Percentiles rank a stretch among this genome's conserved stretches.
These are phyloP conservation scores for Areca catechu DNA, from an alignment of 176 grass and related monocot genomes.

Conservation along the genomic window DNA sequence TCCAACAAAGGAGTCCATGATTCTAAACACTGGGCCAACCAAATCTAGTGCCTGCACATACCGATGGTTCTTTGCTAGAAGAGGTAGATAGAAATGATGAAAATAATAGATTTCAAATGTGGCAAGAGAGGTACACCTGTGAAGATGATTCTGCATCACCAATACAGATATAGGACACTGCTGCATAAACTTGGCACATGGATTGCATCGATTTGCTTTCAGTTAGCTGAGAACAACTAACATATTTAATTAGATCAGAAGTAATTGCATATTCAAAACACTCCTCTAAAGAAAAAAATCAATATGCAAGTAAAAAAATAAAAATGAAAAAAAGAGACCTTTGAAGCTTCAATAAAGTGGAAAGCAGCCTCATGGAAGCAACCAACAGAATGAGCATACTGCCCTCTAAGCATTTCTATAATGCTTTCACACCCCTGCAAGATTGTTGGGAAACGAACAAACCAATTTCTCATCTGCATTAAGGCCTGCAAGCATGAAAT, in stretches of 20 bases:
- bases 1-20: conserved; percentile 91
- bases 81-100: neutral
- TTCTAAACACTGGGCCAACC: conserved; percentile 77
- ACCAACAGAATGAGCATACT: conserved; percentile 95
- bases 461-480: conserved; percentile 79
- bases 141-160: conserved; percentile 90
- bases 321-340: conserved; percentile 22
- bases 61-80: neutral
- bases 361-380: conserved; percentile 84
- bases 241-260: no score
- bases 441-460: conserved; percentile 75
- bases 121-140: conserved; percentile 30
- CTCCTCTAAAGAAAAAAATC: neutral
- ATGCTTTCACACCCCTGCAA: conserved; percentile 79
- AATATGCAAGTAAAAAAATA: neutral
- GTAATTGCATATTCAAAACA: no score
- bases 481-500: conserved; percentile 41
- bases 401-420: conserved; percentile 82
- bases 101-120: neutral
- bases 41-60: conserved; percentile 68
- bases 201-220: conserved; percentile 91
- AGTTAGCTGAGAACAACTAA: conserved; percentile 46
- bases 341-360: conserved; percentile 80
- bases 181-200: conserved; percentile 92
- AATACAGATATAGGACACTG: conserved; percentile 83